Percentiles rank a stretch among this genome's conserved stretches.
phyloP scores from a whole-genome alignment of 352 stramenopile species.

The Pythium phragmitis region DNA sequence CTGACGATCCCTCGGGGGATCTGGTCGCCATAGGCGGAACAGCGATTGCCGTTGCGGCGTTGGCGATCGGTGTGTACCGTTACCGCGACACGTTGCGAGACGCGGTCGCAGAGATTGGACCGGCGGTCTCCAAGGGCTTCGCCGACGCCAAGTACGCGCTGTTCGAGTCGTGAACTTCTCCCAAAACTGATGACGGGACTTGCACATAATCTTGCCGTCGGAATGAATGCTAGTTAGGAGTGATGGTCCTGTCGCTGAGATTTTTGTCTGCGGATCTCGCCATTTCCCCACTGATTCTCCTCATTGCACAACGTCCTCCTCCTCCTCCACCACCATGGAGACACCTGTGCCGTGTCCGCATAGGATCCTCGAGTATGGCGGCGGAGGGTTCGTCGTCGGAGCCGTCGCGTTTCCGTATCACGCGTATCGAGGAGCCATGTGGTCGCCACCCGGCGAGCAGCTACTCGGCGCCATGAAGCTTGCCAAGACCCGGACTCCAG shows the following conservation, averaged over 20 bases:
- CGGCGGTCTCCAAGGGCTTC: conserved; percentile 56
- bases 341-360: not conserved
- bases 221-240: not conserved
- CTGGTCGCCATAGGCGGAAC: conserved; percentile 38
- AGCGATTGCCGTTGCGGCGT: conserved; percentile 45
- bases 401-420: not conserved
- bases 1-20: conserved; percentile 5
- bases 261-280: not conserved
- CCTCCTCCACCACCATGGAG: too few species aligned
- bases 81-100: conserved; percentile 59
- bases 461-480: conserved; percentile 1
- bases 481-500: conserved; percentile 2
- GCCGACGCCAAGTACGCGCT: conserved; percentile 64
- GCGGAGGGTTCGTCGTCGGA: conserved; percentile 2
- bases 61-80: conserved; percentile 40
- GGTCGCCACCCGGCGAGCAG: not conserved
- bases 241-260: not conserved
- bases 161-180: conserved; percentile 44
- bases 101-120: conserved; percentile 35
- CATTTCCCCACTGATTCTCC: too few species aligned
- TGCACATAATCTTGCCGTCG: not conserved
- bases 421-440: not conserved
- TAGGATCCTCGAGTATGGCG: conserved; percentile 2
- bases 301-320: too few species aligned
- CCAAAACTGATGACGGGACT: not conserved